Evolutionary conservation across 2,329 filamentous ascomycete genomes (phyloP).

Genomic region (Neoarthrinium moseri): DNA sequence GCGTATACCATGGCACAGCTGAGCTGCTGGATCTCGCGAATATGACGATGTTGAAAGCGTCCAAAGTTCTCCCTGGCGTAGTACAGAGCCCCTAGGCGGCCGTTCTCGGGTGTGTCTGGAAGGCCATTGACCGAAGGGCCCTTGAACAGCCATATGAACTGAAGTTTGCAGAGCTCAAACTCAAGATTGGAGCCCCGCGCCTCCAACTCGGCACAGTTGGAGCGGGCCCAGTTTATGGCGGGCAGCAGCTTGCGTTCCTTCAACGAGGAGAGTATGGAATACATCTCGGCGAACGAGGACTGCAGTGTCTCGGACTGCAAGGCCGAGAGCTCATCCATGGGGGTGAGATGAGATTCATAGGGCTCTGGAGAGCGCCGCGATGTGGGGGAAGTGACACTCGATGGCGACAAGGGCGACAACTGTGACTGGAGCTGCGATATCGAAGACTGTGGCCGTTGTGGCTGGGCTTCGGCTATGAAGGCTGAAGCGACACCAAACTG

Average conservation of each 20-base stretch:
- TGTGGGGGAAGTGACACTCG: conserved; percentile 17
- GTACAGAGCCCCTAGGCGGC: conserved; percentile 62
- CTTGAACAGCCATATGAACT: conserved; percentile 86
- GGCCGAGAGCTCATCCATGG: conserved; percentile 48
- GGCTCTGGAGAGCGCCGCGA: conserved; percentile 15
- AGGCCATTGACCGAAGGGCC: conserved; percentile 55
- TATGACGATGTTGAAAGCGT: conserved; percentile 72
- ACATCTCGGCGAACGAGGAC: conserved; percentile 84
- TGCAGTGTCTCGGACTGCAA: conserved; percentile 70
- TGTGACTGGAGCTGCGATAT: conserved; percentile 17
- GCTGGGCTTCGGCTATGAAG: conserved; percentile 72
- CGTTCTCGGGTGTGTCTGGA: conserved; percentile 49
- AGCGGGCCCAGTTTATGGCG: conserved; percentile 82
- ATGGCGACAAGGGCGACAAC: conserved; percentile 18
- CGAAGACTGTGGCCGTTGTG: conserved; percentile 18
- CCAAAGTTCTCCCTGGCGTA: conserved; percentile 77
- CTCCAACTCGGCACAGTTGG: conserved; percentile 71
- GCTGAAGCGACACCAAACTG: conserved; percentile 86
- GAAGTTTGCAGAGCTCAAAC: conserved; percentile 87
- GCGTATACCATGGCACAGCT: conserved; percentile 78
- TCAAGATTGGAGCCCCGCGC: conserved; percentile 87
- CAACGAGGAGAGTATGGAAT: conserved; percentile 78
- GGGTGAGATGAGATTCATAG: conserved; percentile 24
- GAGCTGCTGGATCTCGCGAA: conserved; percentile 77
- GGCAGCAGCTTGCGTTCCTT: conserved; percentile 73